phyloP scores from a whole-genome alignment of 331 rosid species.

The Acacia pycnantha region DNA sequence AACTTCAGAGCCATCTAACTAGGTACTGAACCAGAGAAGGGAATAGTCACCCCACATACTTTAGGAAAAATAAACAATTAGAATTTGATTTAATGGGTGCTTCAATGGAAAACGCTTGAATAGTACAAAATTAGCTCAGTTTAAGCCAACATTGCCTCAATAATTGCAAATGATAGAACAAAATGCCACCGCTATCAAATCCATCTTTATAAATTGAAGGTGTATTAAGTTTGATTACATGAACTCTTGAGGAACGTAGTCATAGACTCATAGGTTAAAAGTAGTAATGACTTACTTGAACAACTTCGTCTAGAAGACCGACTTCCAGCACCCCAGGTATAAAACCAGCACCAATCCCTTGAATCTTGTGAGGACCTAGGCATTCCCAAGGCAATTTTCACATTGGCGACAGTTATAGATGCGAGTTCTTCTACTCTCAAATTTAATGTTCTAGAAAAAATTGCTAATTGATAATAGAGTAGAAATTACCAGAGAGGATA shows the following conservation, averaged over 20 bases:
- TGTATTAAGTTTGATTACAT: neutral
- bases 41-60: neutral
- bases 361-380: constrained; percentile 78
- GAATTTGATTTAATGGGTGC: constrained; percentile 2
- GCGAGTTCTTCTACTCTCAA: neutral
- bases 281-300: constrained; percentile 50
- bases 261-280: constrained; percentile 19
- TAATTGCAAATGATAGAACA: neutral
- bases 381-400: constrained; percentile 13
- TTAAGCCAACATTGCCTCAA: neutral
- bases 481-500: neutral
- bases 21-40: neutral
- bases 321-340: constrained; percentile 66
- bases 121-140: neutral
- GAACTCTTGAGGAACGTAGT: neutral
- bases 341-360: constrained; percentile 87
- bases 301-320: constrained; percentile 52
- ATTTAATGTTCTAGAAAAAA: neutral
- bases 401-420: constrained; percentile 16
- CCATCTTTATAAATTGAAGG: neutral
- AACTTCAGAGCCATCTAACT: neutral
- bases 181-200: neutral
- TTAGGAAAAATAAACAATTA: neutral
- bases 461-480: neutral
- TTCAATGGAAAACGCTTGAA: constrained; percentile 5